These are phyloP conservation scores for Cudoniella acicularis DNA, from an alignment of 495 filamentous ascomycete genomes.

Conservation along the genomic window DNA sequence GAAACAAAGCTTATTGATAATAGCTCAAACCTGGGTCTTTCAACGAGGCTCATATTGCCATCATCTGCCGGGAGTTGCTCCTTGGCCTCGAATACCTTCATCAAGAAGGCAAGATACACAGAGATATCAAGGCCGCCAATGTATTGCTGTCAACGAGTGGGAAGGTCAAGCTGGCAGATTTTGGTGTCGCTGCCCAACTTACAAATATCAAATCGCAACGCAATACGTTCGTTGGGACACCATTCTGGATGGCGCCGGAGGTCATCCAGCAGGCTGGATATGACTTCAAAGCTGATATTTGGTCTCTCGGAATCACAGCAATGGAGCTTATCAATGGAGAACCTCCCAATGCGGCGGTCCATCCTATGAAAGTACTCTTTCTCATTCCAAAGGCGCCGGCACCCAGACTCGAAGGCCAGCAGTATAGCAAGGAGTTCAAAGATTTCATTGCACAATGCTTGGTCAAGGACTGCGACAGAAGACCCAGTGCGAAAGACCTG, in stretches of 20 bases:
- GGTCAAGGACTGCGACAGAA: slow-evolving; percentile 79
- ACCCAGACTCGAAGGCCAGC: slow-evolving; percentile 75
- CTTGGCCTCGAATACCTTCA: slow-evolving; percentile 92
- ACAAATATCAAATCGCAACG: slow-evolving; percentile 97
- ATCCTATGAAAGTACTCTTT: slow-evolving; percentile 99
- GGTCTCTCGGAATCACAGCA: slow-evolving; percentile 97
- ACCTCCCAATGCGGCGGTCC: slow-evolving; percentile 82
- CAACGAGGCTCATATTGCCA: slow-evolving; percentile 86
- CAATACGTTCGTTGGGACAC: slow-evolving; percentile 97
- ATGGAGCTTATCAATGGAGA: slow-evolving; percentile 91
- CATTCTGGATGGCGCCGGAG: slow-evolving; percentile 99
- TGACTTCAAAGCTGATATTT: slow-evolving; percentile 98
- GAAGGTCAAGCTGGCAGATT: slow-evolving; percentile 95
- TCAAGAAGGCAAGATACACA: slow-evolving; percentile 90
- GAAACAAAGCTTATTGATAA: slow-evolving; percentile 4
- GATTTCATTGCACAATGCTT: slow-evolving; percentile 90
- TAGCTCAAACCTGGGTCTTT: slow-evolving; percentile 92
- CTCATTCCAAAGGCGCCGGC: slow-evolving; percentile 90
- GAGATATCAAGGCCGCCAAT: slow-evolving; percentile 97
- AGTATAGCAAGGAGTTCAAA: slow-evolving; percentile 86
- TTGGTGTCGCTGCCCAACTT: slow-evolving; percentile 94
- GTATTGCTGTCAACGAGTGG: slow-evolving; percentile 82
- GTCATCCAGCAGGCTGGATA: slow-evolving; percentile 98
- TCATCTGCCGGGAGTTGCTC: slow-evolving; percentile 88
- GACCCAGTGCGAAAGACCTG: slow-evolving; percentile 86